Conservation (phyloP, 148 eudicot genomes). For the Nepenthes gracilis region DNA sequence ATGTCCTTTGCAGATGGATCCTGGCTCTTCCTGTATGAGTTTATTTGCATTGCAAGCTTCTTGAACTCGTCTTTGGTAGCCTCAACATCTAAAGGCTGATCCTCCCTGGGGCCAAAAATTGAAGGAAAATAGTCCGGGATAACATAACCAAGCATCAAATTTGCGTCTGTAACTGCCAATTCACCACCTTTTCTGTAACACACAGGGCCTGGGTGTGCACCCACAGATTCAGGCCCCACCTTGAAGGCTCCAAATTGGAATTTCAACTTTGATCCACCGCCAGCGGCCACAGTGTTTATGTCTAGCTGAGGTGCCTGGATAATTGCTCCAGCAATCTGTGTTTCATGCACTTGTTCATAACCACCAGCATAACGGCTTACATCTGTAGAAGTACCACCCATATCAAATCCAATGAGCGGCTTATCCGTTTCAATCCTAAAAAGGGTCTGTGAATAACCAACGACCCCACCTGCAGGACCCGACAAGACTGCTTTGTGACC, state of each 20-base stretch:
- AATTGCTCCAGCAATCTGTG: conserved; percentile 93
- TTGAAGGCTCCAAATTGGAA: conserved; percentile 91
- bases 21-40: conserved; percentile 65
- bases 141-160: conserved; percentile 73
- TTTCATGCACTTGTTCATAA: conserved; percentile 90
- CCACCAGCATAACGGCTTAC: conserved; percentile 94
- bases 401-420: conserved; percentile 97
- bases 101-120: conserved; percentile 88
- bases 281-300: conserved; percentile 97
- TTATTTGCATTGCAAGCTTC: conserved; percentile 75
- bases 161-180: conserved; percentile 92
- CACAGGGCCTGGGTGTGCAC: conserved; percentile 98
- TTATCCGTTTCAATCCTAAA: conserved; percentile 81
- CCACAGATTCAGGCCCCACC: conserved; percentile 97
- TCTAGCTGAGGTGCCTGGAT: conserved; percentile 99
- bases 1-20: conserved; percentile 64
- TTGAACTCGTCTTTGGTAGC: conserved; percentile 66
- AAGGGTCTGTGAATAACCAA: conserved; percentile 92
- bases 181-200: conserved; percentile 97
- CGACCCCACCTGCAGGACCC: conserved; percentile 99
- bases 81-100: conserved; percentile 77
- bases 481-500: conserved; percentile 98
- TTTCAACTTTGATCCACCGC: conserved; percentile 93
- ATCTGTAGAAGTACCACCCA: conserved; percentile 99
- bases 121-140: conserved; percentile 92